Conservation (phyloP, 306 rosid species). For the Dalbergia oliveri region DNA sequence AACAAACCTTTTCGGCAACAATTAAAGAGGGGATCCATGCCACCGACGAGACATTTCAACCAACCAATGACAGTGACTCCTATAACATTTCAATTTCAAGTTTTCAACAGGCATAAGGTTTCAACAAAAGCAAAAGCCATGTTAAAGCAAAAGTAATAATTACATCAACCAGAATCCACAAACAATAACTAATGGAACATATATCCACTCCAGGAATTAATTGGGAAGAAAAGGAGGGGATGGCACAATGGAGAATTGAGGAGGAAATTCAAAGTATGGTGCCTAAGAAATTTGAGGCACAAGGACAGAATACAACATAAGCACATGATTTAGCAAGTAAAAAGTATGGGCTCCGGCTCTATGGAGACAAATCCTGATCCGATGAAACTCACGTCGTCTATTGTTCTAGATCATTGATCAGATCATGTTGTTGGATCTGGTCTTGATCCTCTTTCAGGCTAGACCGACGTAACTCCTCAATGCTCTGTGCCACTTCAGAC, state of each 20-base stretch:
- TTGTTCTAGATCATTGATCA: slow-evolving; percentile 45
- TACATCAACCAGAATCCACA: slow-evolving; percentile 65
- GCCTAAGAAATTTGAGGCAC: slow-evolving; percentile 51
- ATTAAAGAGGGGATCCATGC: slow-evolving; percentile 36
- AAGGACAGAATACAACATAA: slow-evolving; percentile 46
- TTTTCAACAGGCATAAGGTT: slow-evolving; percentile 35
- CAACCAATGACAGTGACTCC: slow-evolving; percentile 46
- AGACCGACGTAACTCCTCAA: slow-evolving; percentile 60
- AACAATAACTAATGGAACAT: slow-evolving; percentile 57
- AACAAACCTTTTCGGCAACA: slow-evolving; percentile 42
- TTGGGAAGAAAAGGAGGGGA: slow-evolving; percentile 30
- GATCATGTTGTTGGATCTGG: slow-evolving; percentile 53
- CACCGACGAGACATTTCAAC: slow-evolving; percentile 58
- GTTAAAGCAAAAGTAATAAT: slow-evolving; percentile 58
- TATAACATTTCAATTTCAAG: slow-evolving; percentile 46
- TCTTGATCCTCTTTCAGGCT: slow-evolving; percentile 53
- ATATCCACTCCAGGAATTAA: slow-evolving; percentile 50
- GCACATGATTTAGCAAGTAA: slow-evolving; percentile 50
- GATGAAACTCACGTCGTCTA: slow-evolving; percentile 36
- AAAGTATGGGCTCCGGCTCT: slow-evolving; percentile 43
- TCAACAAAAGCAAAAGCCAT: slow-evolving; percentile 49
- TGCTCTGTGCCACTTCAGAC: slow-evolving; percentile 58
- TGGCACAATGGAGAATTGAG: slow-evolving; percentile 37
- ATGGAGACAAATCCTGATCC: background rate
- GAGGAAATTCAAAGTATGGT: slow-evolving; percentile 44